These are phyloP conservation scores for Aspergillus calidoustus DNA, from an alignment of 2,329 filamentous ascomycete species.

Conservation along the genomic window DNA sequence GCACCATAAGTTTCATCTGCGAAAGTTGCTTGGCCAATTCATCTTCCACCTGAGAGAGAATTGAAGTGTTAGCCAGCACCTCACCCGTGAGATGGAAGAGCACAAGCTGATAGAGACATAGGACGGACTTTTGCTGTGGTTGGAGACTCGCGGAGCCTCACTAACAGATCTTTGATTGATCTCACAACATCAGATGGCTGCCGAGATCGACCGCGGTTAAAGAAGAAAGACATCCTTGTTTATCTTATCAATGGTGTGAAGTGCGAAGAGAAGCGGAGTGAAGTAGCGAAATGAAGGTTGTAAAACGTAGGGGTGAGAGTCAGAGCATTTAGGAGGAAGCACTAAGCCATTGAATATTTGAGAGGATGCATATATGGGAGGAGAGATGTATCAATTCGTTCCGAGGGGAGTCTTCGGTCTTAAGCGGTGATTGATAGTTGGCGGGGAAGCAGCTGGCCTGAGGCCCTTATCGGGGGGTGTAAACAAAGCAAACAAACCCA, in stretches of 20 bases:
- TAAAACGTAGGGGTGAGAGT: background rate
- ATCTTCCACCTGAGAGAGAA: conserved; percentile 69
- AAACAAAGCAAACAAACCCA: conserved; percentile 27
- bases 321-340: background rate
- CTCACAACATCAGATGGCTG: conserved; percentile 65
- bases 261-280: conserved; percentile 18
- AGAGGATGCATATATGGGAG: background rate
- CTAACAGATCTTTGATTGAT: conserved; percentile 66
- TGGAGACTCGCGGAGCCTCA: conserved; percentile 63
- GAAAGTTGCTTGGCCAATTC: conserved; percentile 83
- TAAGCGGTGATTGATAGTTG: conserved; percentile 29
- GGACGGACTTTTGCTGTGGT: conserved; percentile 58
- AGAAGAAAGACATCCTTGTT: conserved; percentile 69
- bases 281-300: conserved; percentile 1
- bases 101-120: background rate
- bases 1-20: conserved; percentile 91
- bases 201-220: conserved; percentile 66
- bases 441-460: conserved; percentile 27
- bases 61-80: conserved; percentile 24
- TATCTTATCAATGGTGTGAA: conserved; percentile 19
- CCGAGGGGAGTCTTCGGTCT: conserved; percentile 1
- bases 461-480: conserved; percentile 25
- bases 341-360: conserved; percentile 7
- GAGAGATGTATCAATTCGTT: conserved; percentile 9
- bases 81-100: conserved; percentile 20